Percentiles rank a stretch among this genome's conserved stretches.
Evolutionary conservation across 2,329 filamentous ascomycete genomes (phyloP).

Genomic region (Orbilia oligospora): DNA sequence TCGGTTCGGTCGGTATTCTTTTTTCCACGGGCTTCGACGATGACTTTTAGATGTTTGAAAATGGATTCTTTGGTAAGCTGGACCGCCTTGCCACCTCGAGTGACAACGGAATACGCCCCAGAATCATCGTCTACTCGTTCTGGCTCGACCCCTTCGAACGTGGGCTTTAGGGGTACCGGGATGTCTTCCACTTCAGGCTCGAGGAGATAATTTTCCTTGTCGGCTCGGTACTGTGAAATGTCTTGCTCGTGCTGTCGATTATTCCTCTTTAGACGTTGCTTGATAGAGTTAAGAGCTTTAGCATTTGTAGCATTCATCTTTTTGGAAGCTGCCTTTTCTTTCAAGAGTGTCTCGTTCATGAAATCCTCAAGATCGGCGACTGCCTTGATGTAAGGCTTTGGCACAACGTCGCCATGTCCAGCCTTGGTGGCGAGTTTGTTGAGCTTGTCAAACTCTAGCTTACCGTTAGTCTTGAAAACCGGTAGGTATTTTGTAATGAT

Average conservation of each 20-base stretch:
- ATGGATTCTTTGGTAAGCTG: slow-evolving; percentile 98
- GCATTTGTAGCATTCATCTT: slow-evolving; percentile 99
- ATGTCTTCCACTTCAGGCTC: slow-evolving; percentile 82
- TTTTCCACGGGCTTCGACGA: slow-evolving; percentile 95
- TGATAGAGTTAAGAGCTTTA: slow-evolving; percentile 93
- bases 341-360: slow-evolving; percentile 92
- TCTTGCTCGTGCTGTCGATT: slow-evolving; percentile 93
- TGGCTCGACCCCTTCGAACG: slow-evolving; percentile 66
- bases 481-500: slow-evolving; percentile 31
- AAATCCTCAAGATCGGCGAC: slow-evolving; percentile 94
- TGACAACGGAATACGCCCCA: slow-evolving; percentile 89
- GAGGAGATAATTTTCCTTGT: slow-evolving; percentile 90
- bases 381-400: slow-evolving; percentile 92
- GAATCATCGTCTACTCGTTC: slow-evolving; percentile 76
- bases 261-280: slow-evolving; percentile 98
- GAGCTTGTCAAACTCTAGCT: slow-evolving; percentile 90
- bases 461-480: slow-evolving; percentile 45
- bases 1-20: slow-evolving; percentile 97
- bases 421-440: slow-evolving; percentile 88
- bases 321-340: slow-evolving; percentile 95
- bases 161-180: slow-evolving; percentile 67
- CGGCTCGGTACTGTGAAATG: slow-evolving; percentile 86
- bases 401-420: slow-evolving; percentile 80
- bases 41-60: slow-evolving; percentile 92
- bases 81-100: slow-evolving; percentile 87